Evolutionary conservation across 2,329 filamentous ascomycete species (phyloP), one percentile per base, ranked within the genome.

Genomic region (Paecilomyces variotii): DNA sequence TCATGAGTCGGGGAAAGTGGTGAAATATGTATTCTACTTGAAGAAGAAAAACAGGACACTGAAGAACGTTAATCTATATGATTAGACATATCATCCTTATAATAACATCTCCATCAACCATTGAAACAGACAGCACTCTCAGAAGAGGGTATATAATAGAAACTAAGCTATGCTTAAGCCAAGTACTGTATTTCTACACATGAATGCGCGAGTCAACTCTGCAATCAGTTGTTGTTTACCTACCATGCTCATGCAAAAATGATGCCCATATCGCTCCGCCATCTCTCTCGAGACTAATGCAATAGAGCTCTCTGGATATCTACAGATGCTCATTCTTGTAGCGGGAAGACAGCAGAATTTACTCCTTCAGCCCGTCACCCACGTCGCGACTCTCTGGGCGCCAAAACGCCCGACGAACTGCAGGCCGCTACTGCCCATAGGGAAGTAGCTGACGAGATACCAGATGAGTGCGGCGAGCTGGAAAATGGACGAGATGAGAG

Each of bases 371-470:
- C 89, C 87, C 54, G 84, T 87, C 84, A 97, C 87, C 94, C 93
- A 97, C 56, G 91, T 84, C 4, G 90, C 84, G 39, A 95, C 89
- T 70, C 92, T 84, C 70, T 87, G 87, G 24, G 88, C 90, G 25
- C 93, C 94, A 70, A 96, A 94, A 2, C 86, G 86, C 51, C 91
- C 90, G 59, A 91, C 91, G 65, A 96, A 85, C 60, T 93, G 87
- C 64, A 99, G 78, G 50, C 94, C 91, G 57, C 87, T 89, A 59
- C 89, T 90, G 49, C 94, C 94, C 92, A 97, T 96, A 27, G 94
- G 94, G 69, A 97, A 97, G 75, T 99, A 99, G 76, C 90, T 96
- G 74, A 97, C 87, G 53, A 97, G 82, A 77, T 97, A 97, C 93
- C 93, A 97, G 53, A 90, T 64, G 63, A 97, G 80, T 62, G 88